A percentile compares a stretch with the other conserved stretches of the same genome.
phyloP scores from a whole-genome alignment of 2,329 filamentous ascomycete species.

The Trichoderma gracile region DNA sequence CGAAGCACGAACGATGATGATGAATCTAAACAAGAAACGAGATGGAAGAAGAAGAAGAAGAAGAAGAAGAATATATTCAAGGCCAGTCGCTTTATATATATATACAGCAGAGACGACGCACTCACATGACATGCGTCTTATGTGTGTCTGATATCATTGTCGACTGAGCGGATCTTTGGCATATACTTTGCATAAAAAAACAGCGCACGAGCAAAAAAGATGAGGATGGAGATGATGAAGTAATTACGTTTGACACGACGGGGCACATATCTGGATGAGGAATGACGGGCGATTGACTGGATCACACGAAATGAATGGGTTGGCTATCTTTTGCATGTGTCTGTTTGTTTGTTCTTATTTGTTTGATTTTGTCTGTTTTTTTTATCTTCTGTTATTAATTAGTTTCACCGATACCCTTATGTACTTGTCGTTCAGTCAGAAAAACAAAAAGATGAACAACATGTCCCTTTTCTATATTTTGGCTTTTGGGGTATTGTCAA shows the following conservation, averaged over 20 bases:
- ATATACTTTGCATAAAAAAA: no score
- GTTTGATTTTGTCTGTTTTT: background rate
- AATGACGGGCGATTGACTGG: background rate
- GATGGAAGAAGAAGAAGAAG: background rate
- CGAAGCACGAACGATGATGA: no score
- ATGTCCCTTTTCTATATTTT: no score
- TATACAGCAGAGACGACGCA: no score
- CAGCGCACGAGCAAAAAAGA: no score
- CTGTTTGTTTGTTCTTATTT: background rate
- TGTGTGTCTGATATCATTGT: no score
- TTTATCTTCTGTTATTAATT: constrained; percentile 21
- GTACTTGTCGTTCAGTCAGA: constrained; percentile 5
- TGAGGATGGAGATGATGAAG: background rate
- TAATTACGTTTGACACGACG: constrained; percentile 16
- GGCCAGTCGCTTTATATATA: no score
- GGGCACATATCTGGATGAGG: background rate
- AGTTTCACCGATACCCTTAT: constrained; percentile 12
- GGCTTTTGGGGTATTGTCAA: no score
- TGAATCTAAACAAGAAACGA: background rate
- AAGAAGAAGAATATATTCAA: no score
- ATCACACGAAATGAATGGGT: constrained; percentile 1
- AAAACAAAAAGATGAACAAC: background rate
- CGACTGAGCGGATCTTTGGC: no score
- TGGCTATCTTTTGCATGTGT: background rate
- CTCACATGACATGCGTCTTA: no score